These are phyloP conservation scores for Russula brevipes DNA, from an alignment of 768 basidiomycete species.

Conservation along the genomic window DNA sequence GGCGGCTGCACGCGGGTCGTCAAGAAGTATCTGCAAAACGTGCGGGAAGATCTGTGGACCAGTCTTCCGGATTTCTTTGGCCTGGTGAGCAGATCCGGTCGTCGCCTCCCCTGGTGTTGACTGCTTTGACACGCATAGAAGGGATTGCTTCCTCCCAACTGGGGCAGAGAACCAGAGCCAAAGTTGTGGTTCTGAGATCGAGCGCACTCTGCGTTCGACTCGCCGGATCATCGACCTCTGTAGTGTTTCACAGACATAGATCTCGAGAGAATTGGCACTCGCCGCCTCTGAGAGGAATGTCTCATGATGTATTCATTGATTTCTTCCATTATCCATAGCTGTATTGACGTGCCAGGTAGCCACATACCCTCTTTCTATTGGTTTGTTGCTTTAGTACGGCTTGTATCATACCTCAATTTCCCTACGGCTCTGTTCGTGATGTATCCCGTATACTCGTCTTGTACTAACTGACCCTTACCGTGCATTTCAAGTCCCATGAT, in stretches of 20 bases:
- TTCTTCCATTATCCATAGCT: background rate
- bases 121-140: slow-evolving; percentile 9
- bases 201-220: background rate
- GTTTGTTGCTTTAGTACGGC: background rate
- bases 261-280: background rate
- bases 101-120: background rate
- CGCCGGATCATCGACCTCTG: background rate
- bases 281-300: background rate
- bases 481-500: background rate
- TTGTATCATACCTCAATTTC: background rate
- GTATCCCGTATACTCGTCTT: background rate
- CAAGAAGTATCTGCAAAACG: slow-evolving; percentile 15
- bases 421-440: background rate
- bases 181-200: slow-evolving; percentile 17
- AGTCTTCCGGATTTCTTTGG: slow-evolving; percentile 20
- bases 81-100: slow-evolving; percentile 7
- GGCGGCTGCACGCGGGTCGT: slow-evolving; percentile 8
- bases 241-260: background rate
- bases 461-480: background rate
- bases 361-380: background rate
- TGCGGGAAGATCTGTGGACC: slow-evolving; percentile 19
- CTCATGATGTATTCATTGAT: background rate
- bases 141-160: slow-evolving; percentile 6
- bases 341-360: background rate
- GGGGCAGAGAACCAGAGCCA: slow-evolving; percentile 21